These are phyloP conservation scores for Chlamydomonas incerta DNA, from an alignment of 139 green algal species.

Conservation along the genomic window DNA sequence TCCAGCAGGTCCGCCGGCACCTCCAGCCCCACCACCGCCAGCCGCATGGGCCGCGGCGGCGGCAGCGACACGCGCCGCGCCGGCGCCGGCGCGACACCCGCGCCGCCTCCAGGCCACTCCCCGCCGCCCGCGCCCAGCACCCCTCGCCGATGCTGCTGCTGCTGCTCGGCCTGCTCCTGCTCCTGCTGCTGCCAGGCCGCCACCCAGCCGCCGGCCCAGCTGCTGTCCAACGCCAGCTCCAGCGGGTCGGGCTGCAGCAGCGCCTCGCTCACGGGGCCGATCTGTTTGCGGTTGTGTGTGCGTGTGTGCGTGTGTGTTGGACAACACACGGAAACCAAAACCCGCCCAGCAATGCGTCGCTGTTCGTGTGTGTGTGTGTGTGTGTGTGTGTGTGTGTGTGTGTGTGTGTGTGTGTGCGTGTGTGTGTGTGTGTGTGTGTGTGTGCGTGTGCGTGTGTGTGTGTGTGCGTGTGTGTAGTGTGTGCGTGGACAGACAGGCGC, in stretches of 20 bases:
- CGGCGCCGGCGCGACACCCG: too few species aligned
- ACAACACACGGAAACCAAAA: too few species aligned
- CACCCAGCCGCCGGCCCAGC: constrained; percentile 40
- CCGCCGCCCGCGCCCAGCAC: background rate
- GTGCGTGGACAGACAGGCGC: too few species aligned
- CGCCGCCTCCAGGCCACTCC: background rate
- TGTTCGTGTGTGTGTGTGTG: too few species aligned
- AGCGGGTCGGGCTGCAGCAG: constrained; percentile 36
- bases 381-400: too few species aligned
- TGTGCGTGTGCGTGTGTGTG: too few species aligned
- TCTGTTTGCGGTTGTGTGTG: too few species aligned
- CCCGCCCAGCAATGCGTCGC: too few species aligned
- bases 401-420: too few species aligned
- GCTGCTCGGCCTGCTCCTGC: background rate
- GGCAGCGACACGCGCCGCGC: background rate
- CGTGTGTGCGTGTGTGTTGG: too few species aligned
- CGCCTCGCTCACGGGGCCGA: constrained; percentile 16
- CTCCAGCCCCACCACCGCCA: constrained; percentile 55
- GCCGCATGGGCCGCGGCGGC: background rate
- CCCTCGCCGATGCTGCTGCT: background rate
- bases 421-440: too few species aligned
- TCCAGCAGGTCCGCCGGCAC: constrained; percentile 44
- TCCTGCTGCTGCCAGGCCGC: background rate
- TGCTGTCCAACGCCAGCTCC: constrained; percentile 38
- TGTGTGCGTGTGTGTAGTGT: too few species aligned